phyloP scores from a whole-genome alignment of 768 basidiomycete species.

The Boletus tomentosulus region DNA sequence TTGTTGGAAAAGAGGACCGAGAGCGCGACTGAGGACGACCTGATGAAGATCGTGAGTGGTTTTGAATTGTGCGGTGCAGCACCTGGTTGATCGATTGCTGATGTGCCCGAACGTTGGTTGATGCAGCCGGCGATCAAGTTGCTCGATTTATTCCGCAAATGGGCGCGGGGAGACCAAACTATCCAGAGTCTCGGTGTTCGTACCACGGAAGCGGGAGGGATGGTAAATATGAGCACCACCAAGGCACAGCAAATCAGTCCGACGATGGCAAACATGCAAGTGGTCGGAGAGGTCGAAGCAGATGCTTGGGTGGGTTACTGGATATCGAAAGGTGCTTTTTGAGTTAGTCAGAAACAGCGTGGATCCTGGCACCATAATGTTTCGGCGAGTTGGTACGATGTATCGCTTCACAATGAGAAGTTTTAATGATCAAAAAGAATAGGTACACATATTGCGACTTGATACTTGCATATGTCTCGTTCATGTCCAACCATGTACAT shows the following conservation, averaged over 20 bases:
- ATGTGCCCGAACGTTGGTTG: neutral
- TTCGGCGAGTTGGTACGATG: neutral
- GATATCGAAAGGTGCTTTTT: slow-evolving; percentile 20
- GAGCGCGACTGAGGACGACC: slow-evolving; percentile 21
- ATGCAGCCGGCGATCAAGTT: slow-evolving; percentile 35
- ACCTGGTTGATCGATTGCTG: neutral
- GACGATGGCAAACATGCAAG: slow-evolving; percentile 24
- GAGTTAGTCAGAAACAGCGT: neutral
- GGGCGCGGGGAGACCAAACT: no score
- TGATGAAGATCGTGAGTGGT: slow-evolving; percentile 31
- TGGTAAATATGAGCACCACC: slow-evolving; percentile 17
- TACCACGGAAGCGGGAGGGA: slow-evolving; percentile 17
- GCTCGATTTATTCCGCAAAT: slow-evolving; percentile 30
- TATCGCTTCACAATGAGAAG: no score
- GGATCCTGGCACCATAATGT: neutral
- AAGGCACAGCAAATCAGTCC: slow-evolving; percentile 12
- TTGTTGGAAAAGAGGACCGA: slow-evolving; percentile 20
- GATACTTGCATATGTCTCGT: no score
- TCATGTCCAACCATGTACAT: no score
- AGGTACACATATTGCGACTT: no score
- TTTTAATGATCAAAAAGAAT: no score
- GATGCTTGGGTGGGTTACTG: slow-evolving; percentile 24
- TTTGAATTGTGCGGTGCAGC: neutral
- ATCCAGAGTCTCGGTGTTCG: no score
- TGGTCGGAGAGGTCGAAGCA: slow-evolving; percentile 21